Evolutionary conservation across 1,139 yeast genomes (phyloP).

Genomic region (Geotrichum klebahnii): DNA sequence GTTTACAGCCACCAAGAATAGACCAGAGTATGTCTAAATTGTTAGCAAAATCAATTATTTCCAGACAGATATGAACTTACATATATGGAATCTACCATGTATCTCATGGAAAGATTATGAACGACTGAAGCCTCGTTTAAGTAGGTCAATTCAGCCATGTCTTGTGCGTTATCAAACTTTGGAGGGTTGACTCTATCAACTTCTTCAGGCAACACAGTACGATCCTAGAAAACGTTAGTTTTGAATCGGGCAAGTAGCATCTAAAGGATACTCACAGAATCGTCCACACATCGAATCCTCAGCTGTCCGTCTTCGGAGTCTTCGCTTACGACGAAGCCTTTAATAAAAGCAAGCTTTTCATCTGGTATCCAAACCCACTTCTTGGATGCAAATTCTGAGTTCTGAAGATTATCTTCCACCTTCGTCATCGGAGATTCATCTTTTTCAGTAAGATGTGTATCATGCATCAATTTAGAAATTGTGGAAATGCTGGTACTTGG

Average conservation of each 20-base stretch:
- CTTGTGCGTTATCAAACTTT: slow-evolving; percentile 87
- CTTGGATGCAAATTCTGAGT: slow-evolving; percentile 52
- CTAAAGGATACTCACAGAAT: slow-evolving; percentile 40
- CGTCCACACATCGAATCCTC: slow-evolving; percentile 52
- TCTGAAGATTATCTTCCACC: slow-evolving; percentile 28
- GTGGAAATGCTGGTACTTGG: slow-evolving; percentile 17
- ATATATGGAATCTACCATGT: slow-evolving; percentile 73
- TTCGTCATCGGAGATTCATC: slow-evolving; percentile 20
- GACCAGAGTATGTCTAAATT: slow-evolving; percentile 60
- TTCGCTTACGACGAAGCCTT: slow-evolving; percentile 61
- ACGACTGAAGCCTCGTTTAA: slow-evolving; percentile 93
- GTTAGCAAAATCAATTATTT: slow-evolving; percentile 4
- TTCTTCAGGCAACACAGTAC: slow-evolving; percentile 44
- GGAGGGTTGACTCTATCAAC: slow-evolving; percentile 74
- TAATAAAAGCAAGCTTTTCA: slow-evolving; percentile 56
- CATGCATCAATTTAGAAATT: slow-evolving; percentile 12
- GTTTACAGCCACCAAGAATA: slow-evolving; percentile 90
- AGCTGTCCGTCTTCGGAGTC: slow-evolving; percentile 49
- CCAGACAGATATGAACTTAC: slow-evolving; percentile 41
- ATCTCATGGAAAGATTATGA: slow-evolving; percentile 72
- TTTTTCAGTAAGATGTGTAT: neutral
- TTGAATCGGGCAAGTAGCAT: neutral
- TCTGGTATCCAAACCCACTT: slow-evolving; percentile 85
- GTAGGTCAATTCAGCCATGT: slow-evolving; percentile 93
- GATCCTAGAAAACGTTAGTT: slow-evolving; percentile 35